Conservation (phyloP, 2,329 filamentous ascomycete species). For the Emergomyces orientalis region DNA sequence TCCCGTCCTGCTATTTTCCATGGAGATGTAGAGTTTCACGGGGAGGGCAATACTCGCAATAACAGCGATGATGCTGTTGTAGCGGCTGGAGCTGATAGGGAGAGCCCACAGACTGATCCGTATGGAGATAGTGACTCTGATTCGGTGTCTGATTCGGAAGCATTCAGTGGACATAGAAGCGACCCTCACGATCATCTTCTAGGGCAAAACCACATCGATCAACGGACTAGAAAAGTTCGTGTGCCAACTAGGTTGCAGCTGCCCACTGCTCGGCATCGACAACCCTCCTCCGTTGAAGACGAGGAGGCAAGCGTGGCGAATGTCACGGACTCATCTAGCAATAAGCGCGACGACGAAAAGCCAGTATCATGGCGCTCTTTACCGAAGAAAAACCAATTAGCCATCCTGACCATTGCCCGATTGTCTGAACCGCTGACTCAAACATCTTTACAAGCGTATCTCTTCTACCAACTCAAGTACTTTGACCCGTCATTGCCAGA, state of each 20-base stretch:
- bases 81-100: not conserved
- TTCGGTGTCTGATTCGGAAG: not conserved
- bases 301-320: conserved; percentile 17
- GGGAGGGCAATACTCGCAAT: not conserved
- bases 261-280: conserved; percentile 8
- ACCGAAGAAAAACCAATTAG: conserved; percentile 66
- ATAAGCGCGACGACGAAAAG: conserved; percentile 25
- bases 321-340: conserved; percentile 1
- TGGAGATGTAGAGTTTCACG: not conserved
- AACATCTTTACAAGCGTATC: conserved; percentile 66
- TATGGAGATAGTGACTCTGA: not conserved
- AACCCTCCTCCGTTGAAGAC: conserved; percentile 20
- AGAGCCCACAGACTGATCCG: not conserved
- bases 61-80: not conserved
- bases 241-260: not conserved
- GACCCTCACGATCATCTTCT: not conserved
- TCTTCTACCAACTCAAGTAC: conserved; percentile 81
- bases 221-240: not conserved
- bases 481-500: conserved; percentile 54
- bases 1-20: not conserved
- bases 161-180: not conserved
- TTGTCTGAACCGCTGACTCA: conserved; percentile 76
- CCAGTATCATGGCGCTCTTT: conserved; percentile 61
- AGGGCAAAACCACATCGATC: not conserved
- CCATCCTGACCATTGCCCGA: conserved; percentile 67